These are phyloP conservation scores for Phytopythium cucurbitacearum DNA, from an alignment of 352 stramenopile species.

Conservation along the genomic window DNA sequence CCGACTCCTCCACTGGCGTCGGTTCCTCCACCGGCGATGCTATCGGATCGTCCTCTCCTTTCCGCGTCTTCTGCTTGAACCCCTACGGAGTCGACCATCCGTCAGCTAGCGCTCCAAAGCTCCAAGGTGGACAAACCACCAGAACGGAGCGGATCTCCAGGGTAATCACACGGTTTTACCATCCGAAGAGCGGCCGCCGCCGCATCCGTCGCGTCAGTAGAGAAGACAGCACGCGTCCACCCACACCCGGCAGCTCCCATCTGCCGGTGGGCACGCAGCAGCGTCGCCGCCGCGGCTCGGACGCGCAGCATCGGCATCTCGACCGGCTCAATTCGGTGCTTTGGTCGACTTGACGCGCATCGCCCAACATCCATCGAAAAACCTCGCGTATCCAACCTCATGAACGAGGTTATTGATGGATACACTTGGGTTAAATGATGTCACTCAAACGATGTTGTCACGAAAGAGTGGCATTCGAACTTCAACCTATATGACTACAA, in stretches of 20 bases:
- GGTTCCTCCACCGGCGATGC: slow-evolving; percentile 6
- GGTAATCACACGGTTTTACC: slow-evolving; percentile 19
- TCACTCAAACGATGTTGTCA: neutral
- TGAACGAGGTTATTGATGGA: neutral
- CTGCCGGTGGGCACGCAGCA: slow-evolving; percentile 20
- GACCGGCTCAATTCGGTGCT: neutral
- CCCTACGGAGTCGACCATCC: slow-evolving; percentile 9
- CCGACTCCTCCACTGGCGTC: neutral
- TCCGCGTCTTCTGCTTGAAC: slow-evolving; percentile 56
- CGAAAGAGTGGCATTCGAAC: neutral
- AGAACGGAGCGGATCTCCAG: neutral
- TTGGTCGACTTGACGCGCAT: neutral
- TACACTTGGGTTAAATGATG: neutral
- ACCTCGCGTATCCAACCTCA: neutral
- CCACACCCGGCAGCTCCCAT: slow-evolving; percentile 7
- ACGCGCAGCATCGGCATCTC: slow-evolving; percentile 33
- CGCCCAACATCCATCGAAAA: neutral
- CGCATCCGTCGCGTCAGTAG: slow-evolving; percentile 64
- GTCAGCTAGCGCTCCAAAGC: neutral
- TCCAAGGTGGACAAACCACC: neutral
- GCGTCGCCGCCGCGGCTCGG: slow-evolving; percentile 25
- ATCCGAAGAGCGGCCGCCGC: slow-evolving; percentile 67
- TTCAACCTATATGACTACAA: slow-evolving; percentile 1
- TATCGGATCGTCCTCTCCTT: slow-evolving; percentile 18
- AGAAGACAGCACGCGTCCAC: slow-evolving; percentile 25